A percentile compares a stretch with the other conserved stretches of the same genome.
These are phyloP conservation scores for Eutrema yunnanense DNA, from an alignment of 345 rosid species.

Conservation along the genomic window DNA sequence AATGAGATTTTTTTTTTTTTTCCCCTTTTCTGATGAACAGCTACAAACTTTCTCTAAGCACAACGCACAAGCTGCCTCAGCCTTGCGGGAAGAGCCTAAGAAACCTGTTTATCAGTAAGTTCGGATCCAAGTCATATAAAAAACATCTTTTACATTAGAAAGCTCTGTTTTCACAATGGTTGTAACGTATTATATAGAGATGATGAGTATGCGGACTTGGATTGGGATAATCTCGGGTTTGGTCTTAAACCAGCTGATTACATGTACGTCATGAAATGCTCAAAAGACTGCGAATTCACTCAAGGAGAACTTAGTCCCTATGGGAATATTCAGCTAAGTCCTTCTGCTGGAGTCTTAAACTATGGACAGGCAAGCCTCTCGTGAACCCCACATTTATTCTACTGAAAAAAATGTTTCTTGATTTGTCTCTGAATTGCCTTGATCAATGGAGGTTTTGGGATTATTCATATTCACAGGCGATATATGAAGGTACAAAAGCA, in stretches of 20 bases:
- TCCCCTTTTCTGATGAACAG: background rate
- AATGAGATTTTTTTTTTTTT: background rate
- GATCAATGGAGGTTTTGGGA: background rate
- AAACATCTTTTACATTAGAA: background rate
- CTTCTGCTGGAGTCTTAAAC: constrained; percentile 50
- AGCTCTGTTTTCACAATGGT: background rate
- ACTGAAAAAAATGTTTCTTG: background rate
- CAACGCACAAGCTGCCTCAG: constrained; percentile 33
- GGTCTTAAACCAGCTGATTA: constrained; percentile 56
- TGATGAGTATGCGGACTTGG: constrained; percentile 63
- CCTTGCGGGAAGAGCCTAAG: constrained; percentile 24
- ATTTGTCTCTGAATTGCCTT: background rate
- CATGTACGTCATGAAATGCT: constrained; percentile 67
- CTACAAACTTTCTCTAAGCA: constrained; percentile 15
- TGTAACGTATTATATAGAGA: constrained; percentile 21
- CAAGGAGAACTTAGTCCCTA: constrained; percentile 32
- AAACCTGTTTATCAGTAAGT: constrained; percentile 21
- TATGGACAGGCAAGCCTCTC: constrained; percentile 52
- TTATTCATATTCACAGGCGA: constrained; percentile 37
- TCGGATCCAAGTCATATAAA: background rate
- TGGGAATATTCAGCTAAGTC: constrained; percentile 41
- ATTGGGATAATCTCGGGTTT: constrained; percentile 87
- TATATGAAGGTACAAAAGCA: constrained; percentile 82
- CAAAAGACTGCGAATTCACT: constrained; percentile 32
- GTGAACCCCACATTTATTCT: too few relatives aligned